Conservation (phyloP, 2,329 filamentous ascomycete genomes). For the Pseudocercospora fijiensis region DNA sequence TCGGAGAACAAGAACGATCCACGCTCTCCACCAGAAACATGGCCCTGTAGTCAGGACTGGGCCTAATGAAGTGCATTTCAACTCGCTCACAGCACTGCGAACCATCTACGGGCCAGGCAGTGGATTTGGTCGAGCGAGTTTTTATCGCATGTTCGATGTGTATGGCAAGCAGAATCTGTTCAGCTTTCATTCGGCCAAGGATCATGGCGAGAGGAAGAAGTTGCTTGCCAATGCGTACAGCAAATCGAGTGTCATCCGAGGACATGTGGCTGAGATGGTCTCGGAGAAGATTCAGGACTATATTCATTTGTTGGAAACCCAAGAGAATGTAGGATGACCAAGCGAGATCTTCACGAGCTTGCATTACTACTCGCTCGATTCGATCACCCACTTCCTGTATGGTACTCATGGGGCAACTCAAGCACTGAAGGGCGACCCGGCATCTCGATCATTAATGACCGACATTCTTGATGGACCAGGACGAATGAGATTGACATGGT, state of each 20-base stretch:
- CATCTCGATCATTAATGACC: slow-evolving; percentile 45
- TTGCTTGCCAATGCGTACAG: slow-evolving; percentile 54
- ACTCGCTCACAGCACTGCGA: slow-evolving; percentile 48
- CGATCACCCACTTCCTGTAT: slow-evolving; percentile 55
- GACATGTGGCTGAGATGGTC: slow-evolving; percentile 38
- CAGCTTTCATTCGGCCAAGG: slow-evolving; percentile 47
- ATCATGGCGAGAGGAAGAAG: slow-evolving; percentile 55
- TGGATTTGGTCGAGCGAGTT: slow-evolving; percentile 51
- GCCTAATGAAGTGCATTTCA: slow-evolving; percentile 50
- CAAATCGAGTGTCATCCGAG: slow-evolving; percentile 48
- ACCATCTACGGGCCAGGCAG: slow-evolving; percentile 57
- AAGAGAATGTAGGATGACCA: slow-evolving; percentile 31
- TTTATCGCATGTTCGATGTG: slow-evolving; percentile 58
- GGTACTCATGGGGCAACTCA: slow-evolving; percentile 48
- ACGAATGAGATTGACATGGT: slow-evolving; percentile 52
- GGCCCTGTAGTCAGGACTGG: slow-evolving; percentile 51
- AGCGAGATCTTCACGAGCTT: slow-evolving; percentile 52
- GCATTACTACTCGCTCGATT: slow-evolving; percentile 56
- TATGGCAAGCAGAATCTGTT: slow-evolving; percentile 56
- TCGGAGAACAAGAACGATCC: slow-evolving; percentile 44
- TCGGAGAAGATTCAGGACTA: slow-evolving; percentile 45
- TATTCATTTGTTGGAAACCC: slow-evolving; percentile 43
- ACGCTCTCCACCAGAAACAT: slow-evolving; percentile 47
- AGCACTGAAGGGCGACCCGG: slow-evolving; percentile 42
- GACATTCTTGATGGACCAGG: slow-evolving; percentile 51